Percentiles rank a stretch among this genome's conserved stretches.
Conservation (phyloP, 495 filamentous ascomycete genomes). For the Penicillium parvum region DNA sequence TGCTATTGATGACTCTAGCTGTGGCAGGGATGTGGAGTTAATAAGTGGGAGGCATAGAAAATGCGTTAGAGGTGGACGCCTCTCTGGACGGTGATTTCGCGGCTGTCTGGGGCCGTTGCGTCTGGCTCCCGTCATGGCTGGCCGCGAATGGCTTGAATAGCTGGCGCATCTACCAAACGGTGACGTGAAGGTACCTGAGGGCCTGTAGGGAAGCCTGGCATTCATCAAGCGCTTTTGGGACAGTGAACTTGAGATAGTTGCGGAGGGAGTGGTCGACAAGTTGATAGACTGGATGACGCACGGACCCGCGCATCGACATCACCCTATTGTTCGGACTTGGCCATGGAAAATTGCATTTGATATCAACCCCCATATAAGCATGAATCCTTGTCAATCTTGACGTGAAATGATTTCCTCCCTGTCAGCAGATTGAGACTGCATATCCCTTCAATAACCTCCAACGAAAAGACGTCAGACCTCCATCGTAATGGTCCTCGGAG, state of each 20-base stretch:
- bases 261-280: not conserved
- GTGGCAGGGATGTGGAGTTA: conserved; percentile 54
- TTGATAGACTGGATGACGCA: not conserved
- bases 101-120: conserved; percentile 3
- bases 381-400: too few species aligned
- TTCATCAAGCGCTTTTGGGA: not conserved
- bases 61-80: conserved; percentile 63
- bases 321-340: too few species aligned
- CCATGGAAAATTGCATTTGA: too few species aligned
- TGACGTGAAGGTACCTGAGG: not conserved
- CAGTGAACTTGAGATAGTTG: not conserved
- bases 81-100: conserved; percentile 13
- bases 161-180: not conserved
- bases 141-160: not conserved
- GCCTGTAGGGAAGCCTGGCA: not conserved
- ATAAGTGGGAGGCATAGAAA: conserved; percentile 84
- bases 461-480: too few species aligned
- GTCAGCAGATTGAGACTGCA: too few species aligned
- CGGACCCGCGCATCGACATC: conserved; percentile 1
- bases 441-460: too few species aligned
- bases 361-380: too few species aligned
- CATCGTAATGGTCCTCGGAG: too few species aligned
- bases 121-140: conserved; percentile 14
- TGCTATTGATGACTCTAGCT: conserved; percentile 57
- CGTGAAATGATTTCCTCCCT: too few species aligned